Base-by-base conservation (phyloP, 129 eudicot genomes). In the Helichrysum umbraculigerum region DNA sequence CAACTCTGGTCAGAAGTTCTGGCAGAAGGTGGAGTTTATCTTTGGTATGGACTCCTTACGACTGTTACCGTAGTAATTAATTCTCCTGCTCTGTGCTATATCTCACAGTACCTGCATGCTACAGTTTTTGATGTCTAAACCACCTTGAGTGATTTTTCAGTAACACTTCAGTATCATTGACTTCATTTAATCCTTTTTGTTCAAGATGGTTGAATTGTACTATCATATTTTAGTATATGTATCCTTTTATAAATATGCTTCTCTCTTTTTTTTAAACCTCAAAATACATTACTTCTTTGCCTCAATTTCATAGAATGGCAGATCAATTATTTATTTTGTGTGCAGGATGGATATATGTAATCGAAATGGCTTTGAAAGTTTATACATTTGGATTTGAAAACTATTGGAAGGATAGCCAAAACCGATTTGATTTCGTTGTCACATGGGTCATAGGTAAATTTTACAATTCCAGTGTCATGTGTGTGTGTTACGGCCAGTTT, bases 331-430 rank as follows among this genome's bases (percentile, higher is more conserved):
- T 72, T 80, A 7, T 65, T 65, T 68, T 74, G 35, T 71, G 50
- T 67, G 41, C 89, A 92, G 98, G 99, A 50, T 94, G 99, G 99
- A 68, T 91, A 64, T 94, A 94, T 86, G 97, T 94, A 14, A 58
- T 94, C 35, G 99, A 94, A 75, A 85, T 94, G 99, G 93, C 82
- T 21, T 71, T 91, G 58, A 94, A 94, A 83, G 82, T 94, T 64
- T 94, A 89, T 76, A 71, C 99, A 35, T 83, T 73, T 76, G 99
- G 99, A 56, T 91, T 91, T 66, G 96, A 82, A 57, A 94, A 94
- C 81, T 94, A 94, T 68, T 94, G 99, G 99, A 87, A 88, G 72
- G 99, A 91, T 85, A 96, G 97, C 54, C 96, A 83, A 87, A 94
- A 94, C 81, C 90, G 84, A 34, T 94, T 94, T 50, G 99, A 94